phyloP scores from a whole-genome alignment of 179 eudicot genomes.

The Spinacia oleracea region DNA sequence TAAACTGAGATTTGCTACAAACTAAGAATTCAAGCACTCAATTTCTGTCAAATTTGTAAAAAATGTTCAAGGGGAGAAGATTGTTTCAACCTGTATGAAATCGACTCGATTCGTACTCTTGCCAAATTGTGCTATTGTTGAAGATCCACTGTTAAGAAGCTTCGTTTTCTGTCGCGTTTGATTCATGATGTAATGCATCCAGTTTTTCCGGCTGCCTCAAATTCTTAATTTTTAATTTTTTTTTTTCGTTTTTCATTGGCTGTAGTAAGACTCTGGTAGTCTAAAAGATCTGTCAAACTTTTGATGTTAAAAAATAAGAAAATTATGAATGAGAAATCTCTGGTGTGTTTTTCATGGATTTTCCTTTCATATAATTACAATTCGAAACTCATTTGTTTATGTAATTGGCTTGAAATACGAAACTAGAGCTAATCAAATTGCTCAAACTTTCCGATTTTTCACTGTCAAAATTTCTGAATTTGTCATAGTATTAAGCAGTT shows the following conservation, averaged over 20 bases:
- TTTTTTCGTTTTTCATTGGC: neutral
- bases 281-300: neutral
- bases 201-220: neutral
- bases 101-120: neutral
- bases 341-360: neutral
- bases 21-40: neutral
- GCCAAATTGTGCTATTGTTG: neutral
- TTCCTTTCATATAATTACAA: neutral
- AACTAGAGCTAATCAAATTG: neutral
- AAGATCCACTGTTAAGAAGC: neutral
- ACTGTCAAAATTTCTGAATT: neutral
- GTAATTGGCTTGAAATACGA: neutral
- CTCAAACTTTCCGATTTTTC: neutral
- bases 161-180: neutral
- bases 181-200: neutral
- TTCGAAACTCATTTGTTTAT: neutral
- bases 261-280: neutral
- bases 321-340: too few relatives aligned
- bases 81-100: neutral
- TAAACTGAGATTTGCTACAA: neutral
- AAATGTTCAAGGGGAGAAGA: neutral
- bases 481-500: neutral
- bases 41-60: neutral
- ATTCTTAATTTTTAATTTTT: neutral
- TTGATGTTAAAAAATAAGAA: neutral